Base-by-base conservation (phyloP, 2,329 filamentous ascomycete species). In the Diplocarpon mali region DNA sequence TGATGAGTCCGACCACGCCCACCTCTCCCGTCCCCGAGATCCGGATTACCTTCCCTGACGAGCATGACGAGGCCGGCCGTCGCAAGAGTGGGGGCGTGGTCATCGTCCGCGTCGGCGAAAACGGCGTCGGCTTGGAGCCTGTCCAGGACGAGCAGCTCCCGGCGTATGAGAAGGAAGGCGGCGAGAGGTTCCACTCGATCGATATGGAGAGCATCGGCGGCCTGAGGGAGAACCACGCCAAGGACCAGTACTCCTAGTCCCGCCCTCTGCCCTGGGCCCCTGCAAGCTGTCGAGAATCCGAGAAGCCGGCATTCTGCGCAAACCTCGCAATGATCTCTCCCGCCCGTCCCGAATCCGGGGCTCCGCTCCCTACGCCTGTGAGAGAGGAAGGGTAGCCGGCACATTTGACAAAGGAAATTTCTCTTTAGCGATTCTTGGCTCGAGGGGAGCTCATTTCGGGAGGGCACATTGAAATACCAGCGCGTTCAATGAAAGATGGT, bases 21-120 rank as follows among this genome's bases (percentile, higher is more conserved):
- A 85, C 89, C 16, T 85, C 83, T 37, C 82, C 84, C n/a, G 75
- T 96, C 24, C 92, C 92, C 15, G 85, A 96, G 68, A 98, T 98
- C 60, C 87, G 89, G 66, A 95, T 98, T 65, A 96, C 92, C 30
- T 96, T 98, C 71, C 92, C 92, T 13, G 86, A 93, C 58, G 92
- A 96, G 70, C 82, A 93, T 56, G 89, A 95, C 61, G 85, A 87
- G 55, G 70, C 77, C 44, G 90, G 90, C 56, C 86, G 80, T 65
- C 75, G 75, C 57, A 84, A 84, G 69, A 87, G 83, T 54, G 90
- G 90, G 29, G 80, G 89, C 28, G 88, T 96, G 41, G 83, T 98
- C 16, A 79, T 96, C 30, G 90, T 98, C 45, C 78, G 86, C 42
- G 86, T 96, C 41, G 88, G 89, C 51, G 92, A 96, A 54, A 83